These are phyloP conservation scores for Zygoascus tannicola DNA, from an alignment of 805 yeast species.

Conservation along the genomic window DNA sequence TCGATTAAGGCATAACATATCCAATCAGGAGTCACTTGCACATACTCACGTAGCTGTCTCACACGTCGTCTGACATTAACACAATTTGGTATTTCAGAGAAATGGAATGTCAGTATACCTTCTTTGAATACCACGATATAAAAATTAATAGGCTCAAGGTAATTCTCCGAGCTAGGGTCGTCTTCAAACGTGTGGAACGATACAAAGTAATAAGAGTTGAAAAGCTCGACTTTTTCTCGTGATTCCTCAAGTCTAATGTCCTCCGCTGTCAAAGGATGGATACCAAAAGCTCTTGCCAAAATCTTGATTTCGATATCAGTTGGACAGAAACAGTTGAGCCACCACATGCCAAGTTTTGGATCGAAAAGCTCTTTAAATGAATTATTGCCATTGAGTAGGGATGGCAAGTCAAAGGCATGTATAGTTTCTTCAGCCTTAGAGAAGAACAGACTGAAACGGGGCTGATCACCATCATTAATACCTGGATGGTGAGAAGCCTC, in stretches of 20 bases:
- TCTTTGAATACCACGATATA: constrained; percentile 54
- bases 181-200: constrained; percentile 95
- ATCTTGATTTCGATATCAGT: constrained; percentile 92
- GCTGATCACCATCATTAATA: not conserved
- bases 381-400: constrained; percentile 51
- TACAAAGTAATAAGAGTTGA: constrained; percentile 83
- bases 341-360: constrained; percentile 76
- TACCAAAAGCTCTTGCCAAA: constrained; percentile 86
- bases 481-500: not conserved
- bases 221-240: constrained; percentile 93
- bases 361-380: constrained; percentile 61
- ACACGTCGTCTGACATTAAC: constrained; percentile 56
- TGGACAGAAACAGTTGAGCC: constrained; percentile 92
- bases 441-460: constrained; percentile 69
- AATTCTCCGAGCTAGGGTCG: constrained; percentile 73
- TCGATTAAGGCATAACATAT: constrained; percentile 56
- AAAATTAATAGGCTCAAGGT: constrained; percentile 52
- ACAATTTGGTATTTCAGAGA: constrained; percentile 47
- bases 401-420: constrained; percentile 80
- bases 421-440: constrained; percentile 78
- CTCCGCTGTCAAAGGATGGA: constrained; percentile 96
- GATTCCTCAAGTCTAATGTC: constrained; percentile 95
- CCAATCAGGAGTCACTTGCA: constrained; percentile 55
- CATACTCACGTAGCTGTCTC: constrained; percentile 53
- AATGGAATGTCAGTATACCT: constrained; percentile 53